phyloP scores from a whole-genome alignment of 768 basidiomycete genomes.

The Collybiopsis luxurians region DNA sequence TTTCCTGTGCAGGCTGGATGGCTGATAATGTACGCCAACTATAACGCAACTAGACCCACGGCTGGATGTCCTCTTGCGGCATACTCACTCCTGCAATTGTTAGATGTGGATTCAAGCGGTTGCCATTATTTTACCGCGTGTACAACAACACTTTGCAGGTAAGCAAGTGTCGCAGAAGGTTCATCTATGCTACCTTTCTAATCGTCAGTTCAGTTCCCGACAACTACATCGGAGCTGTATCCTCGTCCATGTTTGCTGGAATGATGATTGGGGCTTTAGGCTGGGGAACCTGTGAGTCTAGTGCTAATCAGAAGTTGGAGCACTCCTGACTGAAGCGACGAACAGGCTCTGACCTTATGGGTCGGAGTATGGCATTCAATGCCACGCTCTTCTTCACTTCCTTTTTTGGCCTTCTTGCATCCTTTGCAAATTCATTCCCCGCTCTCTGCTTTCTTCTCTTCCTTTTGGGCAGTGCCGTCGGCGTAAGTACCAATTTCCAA shows the following conservation, averaged over 20 bases:
- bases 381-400: conserved; percentile 88
- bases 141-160: conserved; percentile 87
- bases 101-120: conserved; percentile 95
- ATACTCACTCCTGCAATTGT: conserved; percentile 22
- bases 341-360: conserved; percentile 82
- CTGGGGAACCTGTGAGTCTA: conserved; percentile 80
- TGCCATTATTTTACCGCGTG: conserved; percentile 93
- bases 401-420: conserved; percentile 80
- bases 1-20: conserved; percentile 69
- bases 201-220: conserved; percentile 53
- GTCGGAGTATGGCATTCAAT: conserved; percentile 89
- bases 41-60: conserved; percentile 1
- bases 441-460: conserved; percentile 78
- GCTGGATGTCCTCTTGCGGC: neutral
- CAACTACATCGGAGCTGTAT: conserved; percentile 74
- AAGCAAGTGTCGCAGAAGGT: conserved; percentile 12
- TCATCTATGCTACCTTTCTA: neutral
- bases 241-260: conserved; percentile 89
- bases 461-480: conserved; percentile 89
- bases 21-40: conserved; percentile 75
- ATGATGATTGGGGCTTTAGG: conserved; percentile 96
- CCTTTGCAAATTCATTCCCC: conserved; percentile 66
- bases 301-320: neutral
- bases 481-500: conserved; percentile 47
- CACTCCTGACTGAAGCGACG: neutral